These are phyloP conservation scores for Leishmania tropica DNA, from an alignment of 208 protist genomes.

Conservation along the genomic window DNA sequence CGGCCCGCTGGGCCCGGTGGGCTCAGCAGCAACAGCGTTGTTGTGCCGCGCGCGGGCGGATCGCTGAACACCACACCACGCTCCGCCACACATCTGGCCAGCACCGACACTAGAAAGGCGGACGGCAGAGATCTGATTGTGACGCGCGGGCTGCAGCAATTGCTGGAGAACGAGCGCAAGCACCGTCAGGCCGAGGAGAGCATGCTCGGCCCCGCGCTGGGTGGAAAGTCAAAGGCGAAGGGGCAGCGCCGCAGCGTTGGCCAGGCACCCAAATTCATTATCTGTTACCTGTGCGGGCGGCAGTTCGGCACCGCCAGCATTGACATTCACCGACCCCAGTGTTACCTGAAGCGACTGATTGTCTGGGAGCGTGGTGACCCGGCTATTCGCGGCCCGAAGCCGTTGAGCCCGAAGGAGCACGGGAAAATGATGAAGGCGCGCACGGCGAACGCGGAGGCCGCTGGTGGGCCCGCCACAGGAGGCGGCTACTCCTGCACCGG, in stretches of 20 bases:
- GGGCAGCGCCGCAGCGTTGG: slow-evolving; percentile 15
- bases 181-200: slow-evolving; percentile 6
- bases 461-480: background rate
- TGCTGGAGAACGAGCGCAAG: slow-evolving; percentile 65
- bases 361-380: slow-evolving; percentile 86
- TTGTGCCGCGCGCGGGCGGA: slow-evolving; percentile 9
- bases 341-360: slow-evolving; percentile 90
- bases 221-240: slow-evolving; percentile 14
- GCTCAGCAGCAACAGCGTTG: slow-evolving; percentile 7
- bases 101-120: background rate
- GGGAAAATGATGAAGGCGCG: slow-evolving; percentile 53
- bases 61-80: slow-evolving; percentile 14
- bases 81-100: slow-evolving; percentile 2
- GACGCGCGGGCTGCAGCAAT: slow-evolving; percentile 62
- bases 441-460: slow-evolving; percentile 6
- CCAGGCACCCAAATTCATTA: slow-evolving; percentile 71
- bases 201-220: background rate
- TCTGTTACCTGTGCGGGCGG: slow-evolving; percentile 91
- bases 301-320: slow-evolving; percentile 89
- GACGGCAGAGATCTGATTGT: slow-evolving; percentile 57
- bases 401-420: slow-evolving; percentile 61
- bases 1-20: background rate
- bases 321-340: slow-evolving; percentile 92
- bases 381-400: slow-evolving; percentile 71
- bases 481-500: background rate